Percentiles rank a stretch among this genome's conserved stretches.
Conservation (phyloP, 2,329 filamentous ascomycete species). For the Pseudogymnoascus sp. region DNA sequence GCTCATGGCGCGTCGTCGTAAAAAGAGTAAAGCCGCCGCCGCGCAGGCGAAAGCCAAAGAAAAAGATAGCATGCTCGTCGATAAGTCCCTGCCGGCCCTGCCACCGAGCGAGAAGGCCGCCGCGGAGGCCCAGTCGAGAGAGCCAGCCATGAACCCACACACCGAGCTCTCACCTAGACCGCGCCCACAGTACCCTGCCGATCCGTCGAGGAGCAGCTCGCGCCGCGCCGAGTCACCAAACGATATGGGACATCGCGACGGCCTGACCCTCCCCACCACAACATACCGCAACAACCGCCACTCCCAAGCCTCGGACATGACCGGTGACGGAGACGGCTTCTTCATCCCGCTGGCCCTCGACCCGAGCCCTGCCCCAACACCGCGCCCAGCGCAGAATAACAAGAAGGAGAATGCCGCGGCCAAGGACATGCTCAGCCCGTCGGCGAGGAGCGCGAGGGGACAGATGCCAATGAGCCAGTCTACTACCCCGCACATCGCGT, state of each 20-base stretch:
- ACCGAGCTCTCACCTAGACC: slow-evolving; percentile 61
- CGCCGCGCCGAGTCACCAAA: slow-evolving; percentile 46
- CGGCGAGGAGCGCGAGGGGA: not conserved
- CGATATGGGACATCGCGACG: slow-evolving; percentile 42
- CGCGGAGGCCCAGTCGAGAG: slow-evolving; percentile 40
- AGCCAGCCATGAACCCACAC: slow-evolving; percentile 35
- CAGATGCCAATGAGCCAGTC: slow-evolving; percentile 23
- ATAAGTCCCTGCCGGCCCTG: slow-evolving; percentile 88
- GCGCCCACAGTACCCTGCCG: slow-evolving; percentile 40
- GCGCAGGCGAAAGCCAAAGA: slow-evolving; percentile 52
- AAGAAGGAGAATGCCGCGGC: slow-evolving; percentile 28
- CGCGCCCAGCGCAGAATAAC: slow-evolving; percentile 37
- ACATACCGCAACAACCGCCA: slow-evolving; percentile 73
- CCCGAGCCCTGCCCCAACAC: slow-evolving; percentile 53
- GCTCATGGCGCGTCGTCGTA: slow-evolving; percentile 83
- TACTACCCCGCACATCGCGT: slow-evolving; percentile 79
- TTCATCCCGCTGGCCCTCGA: slow-evolving; percentile 71
- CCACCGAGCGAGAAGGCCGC: slow-evolving; percentile 64
- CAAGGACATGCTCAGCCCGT: not conserved
- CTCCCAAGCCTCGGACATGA: slow-evolving; percentile 39
- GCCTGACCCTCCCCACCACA: slow-evolving; percentile 62
- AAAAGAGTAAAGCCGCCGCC: slow-evolving; percentile 63
- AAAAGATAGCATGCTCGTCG: slow-evolving; percentile 61
- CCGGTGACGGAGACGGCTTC: slow-evolving; percentile 39
- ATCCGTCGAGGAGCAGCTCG: slow-evolving; percentile 47